Percentiles rank a stretch among this genome's conserved stretches.
phyloP scores from a whole-genome alignment of 2,329 filamentous ascomycete genomes.

The Neonectria magnoliae region DNA sequence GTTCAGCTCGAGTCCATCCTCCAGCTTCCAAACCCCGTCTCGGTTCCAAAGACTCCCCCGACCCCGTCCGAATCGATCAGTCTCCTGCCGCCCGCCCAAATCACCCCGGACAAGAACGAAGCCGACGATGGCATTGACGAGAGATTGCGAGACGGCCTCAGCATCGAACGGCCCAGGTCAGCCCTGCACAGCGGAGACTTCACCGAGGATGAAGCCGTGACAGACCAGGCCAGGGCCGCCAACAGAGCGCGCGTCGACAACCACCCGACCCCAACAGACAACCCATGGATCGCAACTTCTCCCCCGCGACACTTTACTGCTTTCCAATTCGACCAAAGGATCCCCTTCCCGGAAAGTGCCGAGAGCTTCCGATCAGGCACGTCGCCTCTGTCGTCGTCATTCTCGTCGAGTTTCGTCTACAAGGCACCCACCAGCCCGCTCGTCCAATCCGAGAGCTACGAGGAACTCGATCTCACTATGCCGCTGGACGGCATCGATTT shows the following conservation, averaged over 20 bases:
- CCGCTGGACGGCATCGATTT: slow-evolving; percentile 63
- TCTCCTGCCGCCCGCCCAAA: slow-evolving; percentile 58
- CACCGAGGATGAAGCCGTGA: slow-evolving; percentile 52
- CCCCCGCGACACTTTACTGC: slow-evolving; percentile 63
- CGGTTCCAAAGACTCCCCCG: slow-evolving; percentile 38
- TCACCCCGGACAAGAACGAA: slow-evolving; percentile 57
- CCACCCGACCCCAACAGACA: slow-evolving; percentile 34
- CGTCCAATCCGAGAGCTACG: slow-evolving; percentile 87
- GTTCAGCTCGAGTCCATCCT: slow-evolving; percentile 53
- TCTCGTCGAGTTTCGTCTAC: slow-evolving; percentile 83
- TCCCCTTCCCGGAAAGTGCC: slow-evolving; percentile 44
- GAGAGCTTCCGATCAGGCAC: slow-evolving; percentile 57
- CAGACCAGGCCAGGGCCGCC: slow-evolving; percentile 19
- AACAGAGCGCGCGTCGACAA: slow-evolving; percentile 23
- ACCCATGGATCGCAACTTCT: slow-evolving; percentile 64
- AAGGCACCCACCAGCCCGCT: slow-evolving; percentile 92
- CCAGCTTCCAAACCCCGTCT: slow-evolving; percentile 34
- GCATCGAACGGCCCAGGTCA: slow-evolving; percentile 85
- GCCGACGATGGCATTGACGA: slow-evolving; percentile 47
- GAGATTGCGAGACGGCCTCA: slow-evolving; percentile 63
- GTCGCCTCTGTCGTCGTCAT: slow-evolving; percentile 75
- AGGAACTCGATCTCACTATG: slow-evolving; percentile 71
- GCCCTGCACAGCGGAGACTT: slow-evolving; percentile 76
- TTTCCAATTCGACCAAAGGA: slow-evolving; percentile 54
- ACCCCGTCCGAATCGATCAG: slow-evolving; percentile 50